Evolutionary conservation across 768 basidiomycete genomes (phyloP).

Genomic region (Agaricus blazei): DNA sequence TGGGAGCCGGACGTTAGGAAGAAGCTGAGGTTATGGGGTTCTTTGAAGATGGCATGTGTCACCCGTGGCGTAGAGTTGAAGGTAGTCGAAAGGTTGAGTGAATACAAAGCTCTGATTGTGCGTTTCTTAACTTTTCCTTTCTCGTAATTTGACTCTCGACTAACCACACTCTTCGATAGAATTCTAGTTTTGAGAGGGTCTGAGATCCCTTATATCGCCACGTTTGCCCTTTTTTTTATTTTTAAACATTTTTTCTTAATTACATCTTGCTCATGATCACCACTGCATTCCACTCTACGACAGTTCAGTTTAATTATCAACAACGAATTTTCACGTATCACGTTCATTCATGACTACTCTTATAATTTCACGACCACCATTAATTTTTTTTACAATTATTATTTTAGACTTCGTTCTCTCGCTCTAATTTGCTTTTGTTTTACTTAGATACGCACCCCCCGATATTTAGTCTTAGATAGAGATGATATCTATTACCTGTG

Average conservation of each 20-base stretch:
- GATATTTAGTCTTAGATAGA: no score
- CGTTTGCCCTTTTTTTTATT: neutral
- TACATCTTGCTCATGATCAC: neutral
- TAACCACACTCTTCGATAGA: neutral
- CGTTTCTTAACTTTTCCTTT: constrained; percentile 4
- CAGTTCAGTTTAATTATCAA: neutral
- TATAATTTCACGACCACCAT: no score
- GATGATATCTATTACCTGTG: no score
- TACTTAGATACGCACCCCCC: no score
- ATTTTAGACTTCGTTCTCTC: no score
- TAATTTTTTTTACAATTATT: no score
- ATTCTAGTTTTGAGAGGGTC: constrained; percentile 1
- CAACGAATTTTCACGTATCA: neutral
- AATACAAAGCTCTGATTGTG: constrained; percentile 20
- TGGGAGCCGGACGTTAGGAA: constrained; percentile 39
- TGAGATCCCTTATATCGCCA: constrained; percentile 1
- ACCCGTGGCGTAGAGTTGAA: constrained; percentile 52
- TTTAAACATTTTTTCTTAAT: neutral
- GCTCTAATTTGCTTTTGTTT: no score
- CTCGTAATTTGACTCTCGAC: neutral
- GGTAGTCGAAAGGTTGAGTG: constrained; percentile 18
- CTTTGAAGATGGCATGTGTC: constrained; percentile 62
- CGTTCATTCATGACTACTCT: neutral
- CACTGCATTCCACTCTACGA: neutral
- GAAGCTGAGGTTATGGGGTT: constrained; percentile 44